Base-by-base conservation (phyloP, 2,329 filamentous ascomycete genomes). In the Alternaria postmessia region DNA sequence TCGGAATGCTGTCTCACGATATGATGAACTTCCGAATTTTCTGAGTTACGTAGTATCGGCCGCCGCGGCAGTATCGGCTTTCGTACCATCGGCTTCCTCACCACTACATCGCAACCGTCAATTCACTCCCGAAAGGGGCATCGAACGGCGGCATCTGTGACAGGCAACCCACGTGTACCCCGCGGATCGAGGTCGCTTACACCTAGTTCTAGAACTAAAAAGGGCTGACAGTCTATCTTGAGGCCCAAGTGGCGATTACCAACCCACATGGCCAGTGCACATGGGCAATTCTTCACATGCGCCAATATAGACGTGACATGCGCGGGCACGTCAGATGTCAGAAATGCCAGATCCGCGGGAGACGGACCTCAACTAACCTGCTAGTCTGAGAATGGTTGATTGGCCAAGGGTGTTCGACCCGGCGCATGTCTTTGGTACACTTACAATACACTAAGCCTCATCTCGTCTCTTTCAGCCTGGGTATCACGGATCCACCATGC, bases 241-340 rank as follows among this genome's bases (percentile, higher is more conserved):
- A 54, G 43, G 56, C 46, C 44, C 43, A 56, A 59, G 57, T 53
- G 51, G 51, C 51, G 28, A 53, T 24, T 42, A 32, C 18, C 41
- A n/a, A 56, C 46, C 38, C 32, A 16, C 30, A 44, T 51, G 46
- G 57, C 18, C 57, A 38, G 22, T 56, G 57, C 52, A 56, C 39
- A 22, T 56, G 32, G 53, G 20, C 26, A 51, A 22, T 14, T 51
- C 44, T 41, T 51, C 24, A 43, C 46, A 20, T 48, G 32, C 32
- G 22, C 44, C 24, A 56, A 41, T 7, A 39, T 46, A 26, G 52
- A 38, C 39, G 26, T 51, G 32, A 20, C 28, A 32, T 9, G 24
- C 18, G 28, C 44, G 44, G 46, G 57, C 32, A 59, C 52, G 52
- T 59, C 52, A 59, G 57, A 54, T 46, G 57, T 59, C 34, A 44